Percentiles rank a stretch among this genome's conserved stretches.
Conservation (phyloP, 768 basidiomycete genomes). For the Kwoniella dendrophila region DNA sequence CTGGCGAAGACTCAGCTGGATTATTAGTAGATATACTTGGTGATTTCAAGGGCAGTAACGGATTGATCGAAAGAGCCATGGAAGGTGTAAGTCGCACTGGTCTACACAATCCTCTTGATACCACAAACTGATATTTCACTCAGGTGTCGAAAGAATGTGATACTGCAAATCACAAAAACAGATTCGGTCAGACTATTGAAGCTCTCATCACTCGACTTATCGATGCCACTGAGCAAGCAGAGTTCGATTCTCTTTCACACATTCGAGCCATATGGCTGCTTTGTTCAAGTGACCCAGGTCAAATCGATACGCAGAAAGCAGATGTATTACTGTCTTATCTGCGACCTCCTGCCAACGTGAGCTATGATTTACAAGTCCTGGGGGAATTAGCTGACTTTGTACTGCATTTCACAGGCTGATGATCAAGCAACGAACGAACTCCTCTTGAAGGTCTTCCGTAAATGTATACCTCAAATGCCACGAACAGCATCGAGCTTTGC, state of each 20-base stretch:
- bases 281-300: constrained; percentile 60
- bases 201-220: constrained; percentile 83
- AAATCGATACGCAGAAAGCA: constrained; percentile 81
- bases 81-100: constrained; percentile 61
- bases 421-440: constrained; percentile 83
- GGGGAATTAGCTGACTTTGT: not conserved
- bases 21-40: constrained; percentile 85
- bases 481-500: constrained; percentile 87
- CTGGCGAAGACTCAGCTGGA: constrained; percentile 60
- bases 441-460: constrained; percentile 82
- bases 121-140: not conserved
- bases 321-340: constrained; percentile 86
- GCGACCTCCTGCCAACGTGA: constrained; percentile 38
- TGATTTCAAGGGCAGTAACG: constrained; percentile 78
- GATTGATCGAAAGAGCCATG: constrained; percentile 79
- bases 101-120: not conserved
- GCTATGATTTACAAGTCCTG: not conserved
- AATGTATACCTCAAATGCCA: constrained; percentile 82
- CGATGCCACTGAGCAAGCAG: constrained; percentile 73
- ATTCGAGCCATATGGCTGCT: constrained; percentile 42
- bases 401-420: constrained; percentile 63
- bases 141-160: constrained; percentile 19
- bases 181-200: constrained; percentile 71
- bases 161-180: not conserved
- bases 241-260: constrained; percentile 58